These are phyloP conservation scores for Penicillium cosmopolitanum DNA, from an alignment of 495 filamentous ascomycete species.

Conservation along the genomic window DNA sequence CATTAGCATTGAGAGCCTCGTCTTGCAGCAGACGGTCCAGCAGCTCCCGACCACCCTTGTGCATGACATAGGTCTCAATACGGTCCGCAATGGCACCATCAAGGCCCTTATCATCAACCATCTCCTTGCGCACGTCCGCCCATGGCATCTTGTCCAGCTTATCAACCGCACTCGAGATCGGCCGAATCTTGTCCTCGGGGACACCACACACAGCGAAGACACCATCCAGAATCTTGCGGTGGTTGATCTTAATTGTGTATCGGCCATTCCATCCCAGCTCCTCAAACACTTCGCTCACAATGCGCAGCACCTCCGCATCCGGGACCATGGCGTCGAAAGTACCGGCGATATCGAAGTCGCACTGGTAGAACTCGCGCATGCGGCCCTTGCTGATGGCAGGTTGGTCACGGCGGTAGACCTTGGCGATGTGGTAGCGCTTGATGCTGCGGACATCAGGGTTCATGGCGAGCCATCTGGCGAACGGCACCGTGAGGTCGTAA, in stretches of 20 bases:
- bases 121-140: conserved; percentile 88
- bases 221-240: conserved; percentile 91
- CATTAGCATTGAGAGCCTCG: conserved; percentile 65
- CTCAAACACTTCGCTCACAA: conserved; percentile 85
- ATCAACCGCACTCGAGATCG: conserved; percentile 89
- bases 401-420: conserved; percentile 83
- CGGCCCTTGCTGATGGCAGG: conserved; percentile 85
- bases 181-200: conserved; percentile 79
- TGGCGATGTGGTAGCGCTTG: conserved; percentile 88
- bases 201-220: conserved; percentile 91
- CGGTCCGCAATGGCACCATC: conserved; percentile 73
- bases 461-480: conserved; percentile 86
- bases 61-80: conserved; percentile 79
- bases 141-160: conserved; percentile 94
- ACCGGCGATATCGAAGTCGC: conserved; percentile 96
- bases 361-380: conserved; percentile 98
- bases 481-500: conserved; percentile 92
- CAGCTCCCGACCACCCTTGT: conserved; percentile 69
- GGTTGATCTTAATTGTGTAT: conserved; percentile 92
- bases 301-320: conserved; percentile 88
- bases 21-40: conserved; percentile 66
- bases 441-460: conserved; percentile 73
- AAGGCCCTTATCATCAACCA: conserved; percentile 91
- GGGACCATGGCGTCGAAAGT: conserved; percentile 91
- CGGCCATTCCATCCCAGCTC: conserved; percentile 69